Base-by-base conservation (phyloP, 495 filamentous ascomycete genomes). In the Astrothelium macrocarpum region DNA sequence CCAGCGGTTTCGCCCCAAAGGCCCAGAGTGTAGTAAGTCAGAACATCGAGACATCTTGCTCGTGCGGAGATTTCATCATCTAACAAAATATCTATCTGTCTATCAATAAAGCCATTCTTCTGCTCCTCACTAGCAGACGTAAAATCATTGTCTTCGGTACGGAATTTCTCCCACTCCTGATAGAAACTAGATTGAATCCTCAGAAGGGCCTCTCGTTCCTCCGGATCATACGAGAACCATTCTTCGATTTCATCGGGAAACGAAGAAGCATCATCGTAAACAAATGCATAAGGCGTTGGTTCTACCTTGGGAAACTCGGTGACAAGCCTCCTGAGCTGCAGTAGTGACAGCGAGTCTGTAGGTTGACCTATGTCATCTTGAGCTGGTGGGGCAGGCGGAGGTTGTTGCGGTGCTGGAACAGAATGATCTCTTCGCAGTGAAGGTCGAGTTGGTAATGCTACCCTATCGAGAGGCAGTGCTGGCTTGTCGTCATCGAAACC, bases 171-270 rank as follows among this genome's bases (percentile, higher is more conserved):
- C 74, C 79, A 36, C 60, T 65, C 79, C 68, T 64, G 59, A 84
- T 56, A 36, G 63, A 70, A 18, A 32, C 16, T 20, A n/a, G 82
- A 74, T 69, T 89, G 90, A 36, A 87, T 85, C 42, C 83, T 79
- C 46, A 86, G 79, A 59, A 94, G 75, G 78, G 82, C 80, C 53
- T 75, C 77, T 53, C 88, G 82, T 63, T 90, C 88, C 73, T 89
- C 90, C 64, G 91, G 88, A 56, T 77, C 81, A 75, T 98, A 97
- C 58, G 85, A 81, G 74, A 98, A 98, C 93, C 92, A 97, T 75
- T 97, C 94, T 68, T 96, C 90, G 25, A 97, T 78, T 77, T 98
- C 94, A 63, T 94, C 91, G 9, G 86, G 81, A 65, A 95, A 86
- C 1, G 85, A 79, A 45, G 90, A 84, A 2, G 86, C 81, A 76